Conservation (phyloP, 1,284 basidiomycete species). For the Tetrapyrgos nigripes region DNA sequence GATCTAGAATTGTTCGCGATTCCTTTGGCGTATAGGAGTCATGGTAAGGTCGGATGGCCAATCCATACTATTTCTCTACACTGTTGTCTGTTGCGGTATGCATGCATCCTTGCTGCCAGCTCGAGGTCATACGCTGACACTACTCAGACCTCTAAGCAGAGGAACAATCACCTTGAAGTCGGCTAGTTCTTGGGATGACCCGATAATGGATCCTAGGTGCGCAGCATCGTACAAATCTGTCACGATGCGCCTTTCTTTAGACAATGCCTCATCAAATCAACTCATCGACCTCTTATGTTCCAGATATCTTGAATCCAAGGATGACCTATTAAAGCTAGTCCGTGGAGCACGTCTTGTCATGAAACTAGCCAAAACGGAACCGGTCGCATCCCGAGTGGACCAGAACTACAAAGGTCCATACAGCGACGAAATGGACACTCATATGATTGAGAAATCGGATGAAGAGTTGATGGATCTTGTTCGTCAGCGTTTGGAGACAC, state of each 20-base stretch:
- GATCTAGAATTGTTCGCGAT: slow-evolving; percentile 67
- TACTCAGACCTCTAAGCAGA: slow-evolving; percentile 42
- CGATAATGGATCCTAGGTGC: slow-evolving; percentile 50
- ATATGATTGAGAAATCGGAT: slow-evolving; percentile 45
- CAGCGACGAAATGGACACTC: slow-evolving; percentile 47
- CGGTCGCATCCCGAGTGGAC: slow-evolving; percentile 57
- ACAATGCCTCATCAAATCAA: not conserved
- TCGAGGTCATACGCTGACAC: not conserved
- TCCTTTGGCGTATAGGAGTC: slow-evolving; percentile 50
- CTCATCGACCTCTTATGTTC: not conserved
- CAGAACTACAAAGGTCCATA: slow-evolving; percentile 39
- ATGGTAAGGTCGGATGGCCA: slow-evolving; percentile 33
- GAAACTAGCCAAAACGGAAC: slow-evolving; percentile 56
- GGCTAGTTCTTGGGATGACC: slow-evolving; percentile 45
- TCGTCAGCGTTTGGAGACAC: slow-evolving; percentile 55
- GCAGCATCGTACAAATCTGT: too few species aligned
- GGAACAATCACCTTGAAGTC: slow-evolving; percentile 46
- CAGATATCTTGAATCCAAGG: slow-evolving; percentile 62
- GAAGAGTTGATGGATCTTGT: slow-evolving; percentile 51
- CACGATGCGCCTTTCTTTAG: not conserved
- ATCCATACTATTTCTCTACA: slow-evolving; percentile 48
- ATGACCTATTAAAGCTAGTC: slow-evolving; percentile 64
- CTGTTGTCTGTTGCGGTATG: slow-evolving; percentile 41
- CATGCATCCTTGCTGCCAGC: too few species aligned
- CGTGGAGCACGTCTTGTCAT: slow-evolving; percentile 57